These are phyloP conservation scores for Didymella pomorum DNA, from an alignment of 2,329 filamentous ascomycete genomes.

Conservation along the genomic window DNA sequence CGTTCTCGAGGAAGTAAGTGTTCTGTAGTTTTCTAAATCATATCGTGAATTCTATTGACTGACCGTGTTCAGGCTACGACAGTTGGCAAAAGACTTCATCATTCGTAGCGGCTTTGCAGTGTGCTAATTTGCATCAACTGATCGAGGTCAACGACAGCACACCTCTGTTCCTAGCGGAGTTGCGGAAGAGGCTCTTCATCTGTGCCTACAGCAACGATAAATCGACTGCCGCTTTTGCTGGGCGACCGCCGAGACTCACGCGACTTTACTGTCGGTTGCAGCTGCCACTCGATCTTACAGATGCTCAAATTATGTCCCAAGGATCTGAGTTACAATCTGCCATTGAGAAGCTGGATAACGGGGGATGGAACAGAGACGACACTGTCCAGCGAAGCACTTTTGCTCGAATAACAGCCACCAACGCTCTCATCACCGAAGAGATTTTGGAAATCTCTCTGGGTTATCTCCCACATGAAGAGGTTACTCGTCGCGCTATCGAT, in stretches of 20 bases:
- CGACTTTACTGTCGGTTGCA: slow-evolving; percentile 64
- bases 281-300: slow-evolving; percentile 63
- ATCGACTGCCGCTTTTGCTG: slow-evolving; percentile 60
- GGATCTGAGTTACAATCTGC: slow-evolving; percentile 52
- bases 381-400: slow-evolving; percentile 57
- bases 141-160: slow-evolving; percentile 43
- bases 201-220: slow-evolving; percentile 57
- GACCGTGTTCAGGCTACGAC: slow-evolving; percentile 31
- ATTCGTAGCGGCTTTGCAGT: slow-evolving; percentile 42
- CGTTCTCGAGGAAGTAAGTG: slow-evolving; percentile 43
- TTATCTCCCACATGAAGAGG: slow-evolving; percentile 42
- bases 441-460: slow-evolving; percentile 66
- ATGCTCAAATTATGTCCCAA: slow-evolving; percentile 58
- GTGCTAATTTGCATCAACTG: slow-evolving; percentile 50
- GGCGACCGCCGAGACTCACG: slow-evolving; percentile 62
- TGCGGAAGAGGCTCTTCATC: slow-evolving; percentile 46
- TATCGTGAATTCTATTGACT: background rate
- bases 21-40: background rate
- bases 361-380: slow-evolving; percentile 63
- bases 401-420: slow-evolving; percentile 56
- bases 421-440: slow-evolving; percentile 64
- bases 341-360: slow-evolving; percentile 54
- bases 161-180: slow-evolving; percentile 48
- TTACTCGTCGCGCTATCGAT: slow-evolving; percentile 49
- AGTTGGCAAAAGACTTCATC: slow-evolving; percentile 46